Conservation (phyloP, 108 stramenopile genomes). For the Craspedostauros australis region DNA sequence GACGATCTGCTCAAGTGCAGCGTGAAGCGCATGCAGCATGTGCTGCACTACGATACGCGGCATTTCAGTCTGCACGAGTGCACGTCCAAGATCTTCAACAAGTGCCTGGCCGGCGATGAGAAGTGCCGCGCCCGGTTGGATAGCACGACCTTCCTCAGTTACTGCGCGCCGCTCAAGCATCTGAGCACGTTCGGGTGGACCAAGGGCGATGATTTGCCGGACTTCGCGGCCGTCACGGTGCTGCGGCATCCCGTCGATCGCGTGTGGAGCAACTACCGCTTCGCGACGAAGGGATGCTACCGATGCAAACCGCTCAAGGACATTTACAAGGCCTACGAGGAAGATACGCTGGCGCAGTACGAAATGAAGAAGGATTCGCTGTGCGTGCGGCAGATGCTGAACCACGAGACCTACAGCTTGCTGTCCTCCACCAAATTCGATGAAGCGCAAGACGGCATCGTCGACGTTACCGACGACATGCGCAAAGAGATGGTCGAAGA, state of each 20-base stretch:
- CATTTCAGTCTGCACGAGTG: slow-evolving; percentile 38
- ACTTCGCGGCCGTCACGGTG: slow-evolving; percentile 47
- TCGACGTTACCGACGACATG: too few relatives aligned
- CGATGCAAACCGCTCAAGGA: slow-evolving; percentile 51
- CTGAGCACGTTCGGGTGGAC: slow-evolving; percentile 60
- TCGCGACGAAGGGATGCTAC: slow-evolving; percentile 58
- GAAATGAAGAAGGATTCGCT: too few relatives aligned
- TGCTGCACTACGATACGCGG: not conserved
- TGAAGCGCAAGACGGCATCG: too few relatives aligned
- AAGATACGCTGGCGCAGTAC: too few relatives aligned
- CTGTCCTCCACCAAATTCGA: slow-evolving; percentile 18
- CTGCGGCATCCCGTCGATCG: slow-evolving; percentile 67
- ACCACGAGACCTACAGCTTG: slow-evolving; percentile 66
- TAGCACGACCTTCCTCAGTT: slow-evolving; percentile 48
- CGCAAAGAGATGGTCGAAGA: slow-evolving; percentile 34
- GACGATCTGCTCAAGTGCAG: slow-evolving; percentile 51
- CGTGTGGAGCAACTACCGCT: slow-evolving; percentile 81
- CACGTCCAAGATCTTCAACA: not conserved
- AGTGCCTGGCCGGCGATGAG: slow-evolving; percentile 9
- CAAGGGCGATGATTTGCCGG: slow-evolving; percentile 1
- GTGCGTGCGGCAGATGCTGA: slow-evolving; percentile 55
- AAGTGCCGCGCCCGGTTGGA: slow-evolving; percentile 17
- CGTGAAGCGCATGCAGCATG: slow-evolving; percentile 14
- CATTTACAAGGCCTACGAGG: too few relatives aligned
- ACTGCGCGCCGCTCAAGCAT: slow-evolving; percentile 56